These are phyloP conservation scores for Dianthus caryophyllus DNA, from an alignment of 148 eudicot species.

Conservation along the genomic window DNA sequence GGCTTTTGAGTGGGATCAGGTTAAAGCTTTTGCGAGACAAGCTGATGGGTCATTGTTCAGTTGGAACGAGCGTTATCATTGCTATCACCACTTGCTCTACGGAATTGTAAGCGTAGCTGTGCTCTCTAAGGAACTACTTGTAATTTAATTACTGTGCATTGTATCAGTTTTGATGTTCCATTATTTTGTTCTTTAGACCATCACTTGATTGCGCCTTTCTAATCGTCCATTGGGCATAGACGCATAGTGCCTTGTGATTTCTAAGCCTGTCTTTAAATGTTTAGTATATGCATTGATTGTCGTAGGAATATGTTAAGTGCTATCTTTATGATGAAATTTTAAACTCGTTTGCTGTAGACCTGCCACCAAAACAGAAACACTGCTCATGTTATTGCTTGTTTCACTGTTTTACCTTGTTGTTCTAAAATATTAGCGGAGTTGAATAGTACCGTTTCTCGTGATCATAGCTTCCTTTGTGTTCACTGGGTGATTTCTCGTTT, in stretches of 20 bases:
- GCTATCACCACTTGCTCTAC: slow-evolving; percentile 62
- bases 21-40: slow-evolving; percentile 70
- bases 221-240: background rate
- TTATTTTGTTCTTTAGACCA: background rate
- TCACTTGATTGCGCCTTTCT: background rate
- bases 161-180: background rate
- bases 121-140: background rate
- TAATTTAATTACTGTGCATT: background rate
- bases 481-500: background rate
- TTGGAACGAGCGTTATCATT: slow-evolving; percentile 84
- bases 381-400: background rate
- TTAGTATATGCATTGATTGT: background rate
- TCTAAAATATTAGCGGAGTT: background rate
- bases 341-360: background rate
- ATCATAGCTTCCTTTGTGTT: background rate
- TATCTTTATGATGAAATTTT: background rate
- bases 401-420: background rate
- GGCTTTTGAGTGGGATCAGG: slow-evolving; percentile 74
- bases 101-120: slow-evolving; percentile 57
- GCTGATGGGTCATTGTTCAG: slow-evolving; percentile 91
- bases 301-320: background rate
- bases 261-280: background rate
- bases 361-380: background rate
- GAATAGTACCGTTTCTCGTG: background rate
- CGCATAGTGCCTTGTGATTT: background rate